phyloP scores from a whole-genome alignment of 768 basidiomycete genomes.

The Dioszegia hungarica region DNA sequence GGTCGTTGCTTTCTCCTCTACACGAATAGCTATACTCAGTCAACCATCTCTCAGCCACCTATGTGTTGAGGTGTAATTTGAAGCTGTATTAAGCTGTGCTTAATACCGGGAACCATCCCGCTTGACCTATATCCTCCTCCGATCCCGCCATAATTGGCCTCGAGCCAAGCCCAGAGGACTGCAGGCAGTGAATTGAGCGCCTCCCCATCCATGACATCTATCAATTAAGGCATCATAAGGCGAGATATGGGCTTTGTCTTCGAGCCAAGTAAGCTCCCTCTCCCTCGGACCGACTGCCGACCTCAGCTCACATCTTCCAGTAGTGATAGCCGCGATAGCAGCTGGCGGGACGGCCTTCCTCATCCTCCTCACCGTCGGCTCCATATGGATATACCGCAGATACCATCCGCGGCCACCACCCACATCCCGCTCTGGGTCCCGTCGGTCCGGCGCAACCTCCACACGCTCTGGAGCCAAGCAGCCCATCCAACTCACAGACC shows the following conservation, averaged over 20 bases:
- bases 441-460: neutral
- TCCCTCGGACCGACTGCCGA: neutral
- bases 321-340: slow-evolving; percentile 19
- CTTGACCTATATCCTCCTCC: no score
- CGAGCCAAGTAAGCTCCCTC: slow-evolving; percentile 9
- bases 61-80: no score
- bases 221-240: neutral
- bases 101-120: no score
- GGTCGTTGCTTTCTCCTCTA: no score
- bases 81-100: no score
- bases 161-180: no score
- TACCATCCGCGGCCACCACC: neutral
- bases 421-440: neutral
- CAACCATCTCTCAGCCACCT: no score
- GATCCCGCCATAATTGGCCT: no score
- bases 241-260: slow-evolving; percentile 1
- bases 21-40: no score
- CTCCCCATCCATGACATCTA: no score
- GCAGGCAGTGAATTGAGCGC: no score
- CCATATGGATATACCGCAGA: neutral
- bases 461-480: neutral
- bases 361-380: slow-evolving; percentile 7
- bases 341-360: slow-evolving; percentile 9
- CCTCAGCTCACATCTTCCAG: neutral
- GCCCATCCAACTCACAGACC: neutral